A percentile compares a stretch with the other conserved stretches of the same genome.
Conservation (phyloP, 768 basidiomycete genomes). For the Serendipita sp. region DNA sequence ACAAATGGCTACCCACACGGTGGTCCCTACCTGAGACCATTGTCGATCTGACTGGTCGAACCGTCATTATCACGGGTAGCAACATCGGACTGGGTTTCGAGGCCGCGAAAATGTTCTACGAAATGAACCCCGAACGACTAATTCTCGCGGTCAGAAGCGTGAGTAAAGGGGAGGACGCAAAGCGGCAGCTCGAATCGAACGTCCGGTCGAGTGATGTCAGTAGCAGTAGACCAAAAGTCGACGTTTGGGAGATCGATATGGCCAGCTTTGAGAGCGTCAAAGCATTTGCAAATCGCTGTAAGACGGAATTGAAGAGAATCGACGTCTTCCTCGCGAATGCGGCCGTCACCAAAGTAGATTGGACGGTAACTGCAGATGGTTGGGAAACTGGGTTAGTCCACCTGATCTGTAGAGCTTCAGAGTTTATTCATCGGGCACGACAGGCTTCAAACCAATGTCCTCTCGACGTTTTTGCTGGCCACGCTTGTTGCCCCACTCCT, state of each 20-base stretch:
- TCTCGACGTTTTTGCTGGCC: neutral
- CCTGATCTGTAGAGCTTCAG: neutral
- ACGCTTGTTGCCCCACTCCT: neutral
- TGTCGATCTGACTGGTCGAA: constrained; percentile 26
- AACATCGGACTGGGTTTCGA: constrained; percentile 37
- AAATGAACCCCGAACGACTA: constrained; percentile 19
- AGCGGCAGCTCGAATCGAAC: neutral
- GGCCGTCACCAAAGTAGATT: neutral
- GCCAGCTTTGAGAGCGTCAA: no score
- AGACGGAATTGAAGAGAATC: constrained; percentile 6
- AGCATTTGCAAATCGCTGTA: constrained; percentile 7
- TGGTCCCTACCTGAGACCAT: neutral
- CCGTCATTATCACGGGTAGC: constrained; percentile 33
- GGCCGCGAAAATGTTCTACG: constrained; percentile 18
- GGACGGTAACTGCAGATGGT: constrained; percentile 4
- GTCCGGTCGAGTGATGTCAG: neutral
- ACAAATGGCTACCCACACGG: neutral
- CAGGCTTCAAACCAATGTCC: neutral
- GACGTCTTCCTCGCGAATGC: constrained; percentile 10
- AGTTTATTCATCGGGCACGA: neutral
- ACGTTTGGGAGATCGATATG: constrained; percentile 8
- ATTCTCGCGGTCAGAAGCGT: constrained; percentile 21
- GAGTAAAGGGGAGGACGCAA: constrained; percentile 15
- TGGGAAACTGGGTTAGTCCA: constrained; percentile 9
- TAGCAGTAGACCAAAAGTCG: neutral